A percentile compares a stretch with the other conserved stretches of the same genome.
Conservation (phyloP, 1,284 basidiomycete species). For the Ustilago bromivora region DNA sequence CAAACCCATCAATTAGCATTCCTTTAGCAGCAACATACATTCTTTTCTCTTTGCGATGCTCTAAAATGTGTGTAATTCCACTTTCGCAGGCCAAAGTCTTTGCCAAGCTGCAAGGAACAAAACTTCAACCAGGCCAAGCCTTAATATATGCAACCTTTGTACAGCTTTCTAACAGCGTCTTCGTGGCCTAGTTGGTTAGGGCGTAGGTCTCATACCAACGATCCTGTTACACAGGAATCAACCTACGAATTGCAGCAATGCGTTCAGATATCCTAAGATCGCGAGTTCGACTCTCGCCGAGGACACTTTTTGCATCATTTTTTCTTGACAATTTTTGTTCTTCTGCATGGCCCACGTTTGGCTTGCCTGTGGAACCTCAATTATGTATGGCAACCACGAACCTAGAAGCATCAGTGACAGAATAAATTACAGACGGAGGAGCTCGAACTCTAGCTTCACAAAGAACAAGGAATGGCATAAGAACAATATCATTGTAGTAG, state of each 20-base stretch:
- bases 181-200: conserved; percentile 55
- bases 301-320: conserved; percentile 24
- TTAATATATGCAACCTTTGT: background rate
- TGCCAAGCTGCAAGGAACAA: no score
- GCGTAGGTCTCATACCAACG: conserved; percentile 54
- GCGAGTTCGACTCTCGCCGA: conserved; percentile 54
- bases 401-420: no score
- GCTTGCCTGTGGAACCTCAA: no score
- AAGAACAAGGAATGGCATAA: background rate
- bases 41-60: no score
- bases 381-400: no score
- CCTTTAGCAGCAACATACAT: background rate
- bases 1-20: conserved; percentile 64
- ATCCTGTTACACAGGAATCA: conserved; percentile 34
- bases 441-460: no score
- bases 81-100: no score
- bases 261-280: conserved; percentile 51
- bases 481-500: background rate
- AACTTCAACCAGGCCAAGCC: no score
- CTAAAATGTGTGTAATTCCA: no score
- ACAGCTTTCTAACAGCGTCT: conserved; percentile 9
- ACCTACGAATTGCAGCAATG: conserved; percentile 28
- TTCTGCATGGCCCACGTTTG: background rate
- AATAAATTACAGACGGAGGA: background rate
- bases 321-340: background rate